Conservation (phyloP, 2,329 filamentous ascomycete genomes). For the Epichloe sp. region DNA sequence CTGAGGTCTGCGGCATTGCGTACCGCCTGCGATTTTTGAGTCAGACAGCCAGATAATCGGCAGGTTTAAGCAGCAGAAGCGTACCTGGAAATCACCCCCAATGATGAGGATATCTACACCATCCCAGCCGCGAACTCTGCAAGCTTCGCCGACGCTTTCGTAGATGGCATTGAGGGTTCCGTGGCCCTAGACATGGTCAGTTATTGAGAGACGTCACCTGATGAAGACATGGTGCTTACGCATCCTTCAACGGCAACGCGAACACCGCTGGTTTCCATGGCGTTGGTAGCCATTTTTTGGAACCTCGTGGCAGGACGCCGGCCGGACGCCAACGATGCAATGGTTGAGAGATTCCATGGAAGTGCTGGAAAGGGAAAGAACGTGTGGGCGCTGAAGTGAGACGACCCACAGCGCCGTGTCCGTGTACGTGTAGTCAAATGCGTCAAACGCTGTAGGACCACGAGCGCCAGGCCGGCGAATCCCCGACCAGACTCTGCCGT, state of each 20-base stretch:
- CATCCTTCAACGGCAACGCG: constrained; percentile 81
- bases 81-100: constrained; percentile 84
- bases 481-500: too few species aligned
- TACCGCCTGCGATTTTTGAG: constrained; percentile 43
- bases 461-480: too few species aligned
- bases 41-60: not conserved
- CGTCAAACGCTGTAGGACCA: too few species aligned
- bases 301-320: not conserved
- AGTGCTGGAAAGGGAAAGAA: too few species aligned
- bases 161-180: constrained; percentile 89
- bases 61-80: constrained; percentile 1
- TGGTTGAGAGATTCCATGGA: too few species aligned
- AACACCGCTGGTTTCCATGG: constrained; percentile 34
- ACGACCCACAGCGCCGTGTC: too few species aligned
- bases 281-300: constrained; percentile 15
- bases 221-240: constrained; percentile 34
- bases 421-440: too few species aligned
- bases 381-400: too few species aligned
- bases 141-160: constrained; percentile 56
- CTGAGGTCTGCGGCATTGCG: constrained; percentile 81
- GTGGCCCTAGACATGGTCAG: constrained; percentile 56
- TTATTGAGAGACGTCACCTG: not conserved
- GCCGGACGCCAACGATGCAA: not conserved
- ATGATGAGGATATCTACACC: constrained; percentile 85
- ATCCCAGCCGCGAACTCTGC: constrained; percentile 61